A percentile compares a stretch with the other conserved stretches of the same genome.
Conservation (phyloP, 176 grass and related monocot genomes). For the Themeda triandra region DNA sequence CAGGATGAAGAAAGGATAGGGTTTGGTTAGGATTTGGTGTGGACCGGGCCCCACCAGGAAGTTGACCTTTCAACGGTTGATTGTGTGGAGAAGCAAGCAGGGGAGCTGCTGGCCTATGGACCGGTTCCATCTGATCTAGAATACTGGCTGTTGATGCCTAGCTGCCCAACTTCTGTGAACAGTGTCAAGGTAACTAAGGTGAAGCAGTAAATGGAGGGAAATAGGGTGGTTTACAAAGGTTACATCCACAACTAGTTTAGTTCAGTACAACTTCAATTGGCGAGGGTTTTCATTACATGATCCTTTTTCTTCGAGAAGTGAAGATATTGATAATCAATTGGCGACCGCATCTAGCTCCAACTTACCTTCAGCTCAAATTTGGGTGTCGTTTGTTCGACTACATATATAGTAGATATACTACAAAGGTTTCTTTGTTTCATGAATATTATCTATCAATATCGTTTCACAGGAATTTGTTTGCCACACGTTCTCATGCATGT, state of each 20-base stretch:
- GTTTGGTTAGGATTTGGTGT: conserved; percentile 37
- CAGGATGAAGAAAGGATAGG: conserved; percentile 28
- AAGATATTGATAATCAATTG: not conserved
- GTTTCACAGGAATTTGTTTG: not conserved
- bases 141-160: conserved; percentile 8
- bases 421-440: not conserved
- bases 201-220: no score
- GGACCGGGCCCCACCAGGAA: not conserved
- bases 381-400: not conserved
- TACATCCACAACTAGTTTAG: not conserved
- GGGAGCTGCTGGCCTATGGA: not conserved
- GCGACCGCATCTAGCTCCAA: not conserved
- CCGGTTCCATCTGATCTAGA: not conserved
- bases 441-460: not conserved
- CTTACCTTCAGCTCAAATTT: not conserved
- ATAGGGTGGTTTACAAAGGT: not conserved
- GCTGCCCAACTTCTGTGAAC: not conserved
- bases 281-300: not conserved
- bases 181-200: not conserved
- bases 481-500: not conserved
- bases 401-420: not conserved
- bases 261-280: not conserved
- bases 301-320: not conserved
- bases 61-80: conserved; percentile 34
- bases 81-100: conserved; percentile 17